Evolutionary conservation across 306 rosid genomes (phyloP), one percentile per base, ranked within the genome.

Genomic region (Acmispon strigosus): DNA sequence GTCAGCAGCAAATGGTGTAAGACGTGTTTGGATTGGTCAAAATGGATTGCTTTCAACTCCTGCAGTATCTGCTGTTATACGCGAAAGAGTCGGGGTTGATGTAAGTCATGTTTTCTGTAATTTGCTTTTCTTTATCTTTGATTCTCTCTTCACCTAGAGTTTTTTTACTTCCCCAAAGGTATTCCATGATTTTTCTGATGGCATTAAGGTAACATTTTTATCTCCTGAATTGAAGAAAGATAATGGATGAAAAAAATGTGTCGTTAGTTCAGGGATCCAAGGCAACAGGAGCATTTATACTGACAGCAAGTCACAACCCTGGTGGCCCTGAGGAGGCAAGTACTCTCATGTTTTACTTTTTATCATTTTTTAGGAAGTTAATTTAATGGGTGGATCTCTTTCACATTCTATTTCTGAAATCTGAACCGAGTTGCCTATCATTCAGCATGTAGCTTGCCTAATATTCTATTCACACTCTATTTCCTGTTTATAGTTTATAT

Each of bases 261-360:
- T 80, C 68, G 5, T 83, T 41, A 64, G 49, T 65, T 65, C 86
- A 95, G 99, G 99, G 97, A 70, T 80, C 97, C 60, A 88, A 48
- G 86, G 92, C 99, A 44, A 86, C 92, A 16, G 99, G 99, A 69
- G 96, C 92, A 61, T 95, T 95, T 82, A 91, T 95, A 76, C 84
- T 95, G 92, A 91, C 99, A 7, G 99, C 99, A 34, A 95, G 99
- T 84, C 99, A 95, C 88, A 95, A 95, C 81, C 99, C 99, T 15
- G 99, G 99, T 10, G 99, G 99, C 59, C 99, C 99, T 43, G 7
- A 84, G 77, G 99, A 95, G 97, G 99, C 81, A 53, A 45, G 81
- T 75, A 42, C 65, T 70, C 4, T 61, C 14, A 27, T 66, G 5
- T 61, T 34, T 56, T 75, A 59, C 62, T 75, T 76, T 62, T 54